Percentiles rank a stretch among this genome's conserved stretches.
These are phyloP conservation scores for Ogataea hybrid DNA, from an alignment of 1,139 yeast genomes.

Conservation along the genomic window DNA sequence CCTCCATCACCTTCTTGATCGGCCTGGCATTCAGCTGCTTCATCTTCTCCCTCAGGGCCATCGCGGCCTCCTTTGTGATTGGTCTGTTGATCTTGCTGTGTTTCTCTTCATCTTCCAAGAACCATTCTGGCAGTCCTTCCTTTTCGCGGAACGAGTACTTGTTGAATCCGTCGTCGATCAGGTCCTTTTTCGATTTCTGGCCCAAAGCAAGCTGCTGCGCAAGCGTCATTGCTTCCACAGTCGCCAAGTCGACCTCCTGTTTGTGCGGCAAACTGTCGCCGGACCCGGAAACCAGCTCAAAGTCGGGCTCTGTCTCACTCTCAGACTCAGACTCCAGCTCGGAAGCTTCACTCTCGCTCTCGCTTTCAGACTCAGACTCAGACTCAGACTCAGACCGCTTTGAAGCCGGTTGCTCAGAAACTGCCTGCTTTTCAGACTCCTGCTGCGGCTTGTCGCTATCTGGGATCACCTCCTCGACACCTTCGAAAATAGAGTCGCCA, in stretches of 20 bases:
- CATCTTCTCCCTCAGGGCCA: conserved; percentile 86
- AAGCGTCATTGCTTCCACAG: conserved; percentile 96
- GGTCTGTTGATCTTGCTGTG: conserved; percentile 89
- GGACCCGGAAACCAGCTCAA: conserved; percentile 30
- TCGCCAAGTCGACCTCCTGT: conserved; percentile 75
- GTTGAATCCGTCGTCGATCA: conserved; percentile 88
- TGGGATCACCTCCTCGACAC: conserved; percentile 35
- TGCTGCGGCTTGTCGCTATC: conserved; percentile 13
- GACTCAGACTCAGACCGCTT: conserved; percentile 6
- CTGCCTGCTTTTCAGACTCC: neutral
- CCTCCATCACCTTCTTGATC: conserved; percentile 95
- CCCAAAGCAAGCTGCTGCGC: conserved; percentile 96
- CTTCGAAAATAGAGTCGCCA: conserved; percentile 74
- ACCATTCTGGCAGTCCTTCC: conserved; percentile 95
- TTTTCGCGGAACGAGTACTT: conserved; percentile 87
- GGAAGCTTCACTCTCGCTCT: neutral
- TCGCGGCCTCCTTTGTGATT: conserved; percentile 93
- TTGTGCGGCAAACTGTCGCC: conserved; percentile 48
- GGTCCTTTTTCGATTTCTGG: conserved; percentile 76
- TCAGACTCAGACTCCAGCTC: conserved; percentile 29
- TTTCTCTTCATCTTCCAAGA: conserved; percentile 82
- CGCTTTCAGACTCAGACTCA: neutral
- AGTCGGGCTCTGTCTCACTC: conserved; percentile 48
- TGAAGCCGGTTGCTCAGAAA: conserved; percentile 11
- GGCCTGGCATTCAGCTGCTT: conserved; percentile 95